These are phyloP conservation scores for Rubroshorea leprosula DNA, from an alignment of 345 rosid species.

Conservation along the genomic window DNA sequence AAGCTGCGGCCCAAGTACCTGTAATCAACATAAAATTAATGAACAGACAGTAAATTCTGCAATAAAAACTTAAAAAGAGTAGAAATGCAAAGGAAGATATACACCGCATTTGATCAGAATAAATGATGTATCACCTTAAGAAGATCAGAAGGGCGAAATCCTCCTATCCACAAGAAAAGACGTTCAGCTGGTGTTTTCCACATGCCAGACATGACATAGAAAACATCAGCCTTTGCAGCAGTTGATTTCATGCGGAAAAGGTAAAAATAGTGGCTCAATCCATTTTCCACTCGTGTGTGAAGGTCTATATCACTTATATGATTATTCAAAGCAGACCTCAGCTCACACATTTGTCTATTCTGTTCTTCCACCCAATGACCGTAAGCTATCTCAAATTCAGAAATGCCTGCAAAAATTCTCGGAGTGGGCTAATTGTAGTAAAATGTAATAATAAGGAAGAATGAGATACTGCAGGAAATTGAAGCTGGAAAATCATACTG, in stretches of 20 bases:
- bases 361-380: slow-evolving; percentile 85
- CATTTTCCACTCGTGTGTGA: slow-evolving; percentile 49
- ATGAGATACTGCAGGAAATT: background rate
- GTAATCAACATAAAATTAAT: slow-evolving; percentile 15
- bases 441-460: background rate
- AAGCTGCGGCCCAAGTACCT: slow-evolving; percentile 76
- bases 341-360: slow-evolving; percentile 47
- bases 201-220: slow-evolving; percentile 73
- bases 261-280: slow-evolving; percentile 67
- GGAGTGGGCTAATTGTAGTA: background rate
- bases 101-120: background rate
- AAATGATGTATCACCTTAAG: slow-evolving; percentile 54
- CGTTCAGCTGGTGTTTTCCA: slow-evolving; percentile 90
- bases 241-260: slow-evolving; percentile 78
- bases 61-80: no score
- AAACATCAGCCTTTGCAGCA: slow-evolving; percentile 76
- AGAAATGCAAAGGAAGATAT: background rate
- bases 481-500: no score
- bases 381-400: slow-evolving; percentile 83
- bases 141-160: slow-evolving; percentile 90
- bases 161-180: slow-evolving; percentile 94
- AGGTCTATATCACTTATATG: slow-evolving; percentile 58
- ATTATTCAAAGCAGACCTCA: slow-evolving; percentile 57
- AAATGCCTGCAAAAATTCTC: slow-evolving; percentile 40
- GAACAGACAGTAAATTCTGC: background rate